phyloP scores from a whole-genome alignment of 805 yeast species.

The Saturnispora bothae region DNA sequence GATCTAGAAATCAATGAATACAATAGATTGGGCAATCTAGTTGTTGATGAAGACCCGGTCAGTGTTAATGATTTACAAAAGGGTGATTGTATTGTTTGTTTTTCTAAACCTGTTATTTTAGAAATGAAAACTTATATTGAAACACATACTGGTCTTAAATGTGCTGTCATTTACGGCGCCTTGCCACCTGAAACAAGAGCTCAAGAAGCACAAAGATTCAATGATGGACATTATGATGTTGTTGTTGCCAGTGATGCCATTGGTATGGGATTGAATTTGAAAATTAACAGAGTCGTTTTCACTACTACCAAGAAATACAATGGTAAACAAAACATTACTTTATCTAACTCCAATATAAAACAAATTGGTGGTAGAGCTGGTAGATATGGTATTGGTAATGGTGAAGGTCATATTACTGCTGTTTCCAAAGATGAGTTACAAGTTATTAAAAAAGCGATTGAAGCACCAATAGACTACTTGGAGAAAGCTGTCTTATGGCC shows the following conservation, averaged over 20 bases:
- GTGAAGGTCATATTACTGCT: constrained; percentile 46
- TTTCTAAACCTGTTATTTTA: constrained; percentile 65
- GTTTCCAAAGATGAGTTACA: constrained; percentile 33
- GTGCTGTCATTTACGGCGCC: constrained; percentile 91
- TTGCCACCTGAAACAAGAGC: constrained; percentile 92
- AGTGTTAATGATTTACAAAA: constrained; percentile 32
- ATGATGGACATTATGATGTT: constrained; percentile 68
- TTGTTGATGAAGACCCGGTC: constrained; percentile 37
- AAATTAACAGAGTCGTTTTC: constrained; percentile 73
- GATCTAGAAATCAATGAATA: constrained; percentile 60
- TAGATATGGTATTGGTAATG: constrained; percentile 38
- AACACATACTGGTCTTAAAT: constrained; percentile 45
- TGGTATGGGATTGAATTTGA: constrained; percentile 92
- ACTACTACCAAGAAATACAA: constrained; percentile 58
- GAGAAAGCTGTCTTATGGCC: constrained; percentile 72
- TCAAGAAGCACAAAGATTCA: constrained; percentile 71
- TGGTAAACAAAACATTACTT: constrained; percentile 38
- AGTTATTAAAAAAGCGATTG: constrained; percentile 37
- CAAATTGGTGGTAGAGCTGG: constrained; percentile 98
- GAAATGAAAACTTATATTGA: constrained; percentile 64
- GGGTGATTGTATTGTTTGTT: constrained; percentile 89
- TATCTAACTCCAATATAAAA: constrained; percentile 62
- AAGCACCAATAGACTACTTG: constrained; percentile 41
- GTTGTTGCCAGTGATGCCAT: constrained; percentile 93
- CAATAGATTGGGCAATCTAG: constrained; percentile 62